Evolutionary conservation across 2,329 filamentous ascomycete genomes (phyloP).

Genomic region (Aphanoascus verrucosus): DNA sequence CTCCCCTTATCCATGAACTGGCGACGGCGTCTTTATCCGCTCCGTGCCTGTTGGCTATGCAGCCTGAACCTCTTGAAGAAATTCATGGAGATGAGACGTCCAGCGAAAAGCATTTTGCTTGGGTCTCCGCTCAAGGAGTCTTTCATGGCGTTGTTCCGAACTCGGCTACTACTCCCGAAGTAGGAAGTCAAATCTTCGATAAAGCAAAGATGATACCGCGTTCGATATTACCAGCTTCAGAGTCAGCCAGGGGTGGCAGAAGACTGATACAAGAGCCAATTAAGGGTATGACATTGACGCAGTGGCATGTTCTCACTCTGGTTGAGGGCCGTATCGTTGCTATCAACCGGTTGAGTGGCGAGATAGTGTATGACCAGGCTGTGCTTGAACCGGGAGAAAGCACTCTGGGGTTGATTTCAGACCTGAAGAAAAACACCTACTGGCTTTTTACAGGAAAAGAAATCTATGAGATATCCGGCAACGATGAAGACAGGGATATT

Average conservation of each 20-base stretch:
- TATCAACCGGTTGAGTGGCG: conserved; percentile 75
- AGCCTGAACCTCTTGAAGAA: conserved; percentile 57
- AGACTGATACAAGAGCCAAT: conserved; percentile 61
- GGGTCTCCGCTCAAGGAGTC: conserved; percentile 78
- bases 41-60: conserved; percentile 60
- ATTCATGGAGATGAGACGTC: conserved; percentile 42
- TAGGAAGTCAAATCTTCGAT: conserved; percentile 64
- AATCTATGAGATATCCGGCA: conserved; percentile 86
- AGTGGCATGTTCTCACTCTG: conserved; percentile 83
- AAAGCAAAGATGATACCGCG: conserved; percentile 68
- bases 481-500: conserved; percentile 80
- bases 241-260: conserved; percentile 53
- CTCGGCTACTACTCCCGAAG: conserved; percentile 48
- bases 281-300: conserved; percentile 70
- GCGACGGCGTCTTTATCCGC: conserved; percentile 47
- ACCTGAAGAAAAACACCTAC: conserved; percentile 90
- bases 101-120: conserved; percentile 61
- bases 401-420: conserved; percentile 73
- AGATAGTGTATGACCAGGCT: conserved; percentile 75
- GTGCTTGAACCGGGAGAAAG: conserved; percentile 71
- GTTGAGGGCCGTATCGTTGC: conserved; percentile 75
- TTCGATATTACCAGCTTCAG: conserved; percentile 59
- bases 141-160: conserved; percentile 72
- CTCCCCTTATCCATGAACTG: conserved; percentile 64
- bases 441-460: conserved; percentile 89